Evolutionary conservation across 2,329 filamentous ascomycete species (phyloP), one percentile per base, ranked within the genome.

Genomic region (Metarhizium robertsii): DNA sequence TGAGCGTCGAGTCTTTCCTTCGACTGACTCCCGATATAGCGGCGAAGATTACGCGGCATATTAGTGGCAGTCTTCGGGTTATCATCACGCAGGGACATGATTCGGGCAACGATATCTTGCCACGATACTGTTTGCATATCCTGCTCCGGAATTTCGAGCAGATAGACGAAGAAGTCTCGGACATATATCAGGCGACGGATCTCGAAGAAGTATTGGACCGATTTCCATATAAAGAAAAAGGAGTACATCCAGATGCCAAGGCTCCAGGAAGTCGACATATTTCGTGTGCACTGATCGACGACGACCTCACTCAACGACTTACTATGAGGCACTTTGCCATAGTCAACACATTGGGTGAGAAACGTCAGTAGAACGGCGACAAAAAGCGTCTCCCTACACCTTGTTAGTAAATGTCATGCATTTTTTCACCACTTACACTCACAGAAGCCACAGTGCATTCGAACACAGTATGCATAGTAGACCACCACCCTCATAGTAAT

Each of bases 91-190:
- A 96, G 71, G 6, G 84, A 81, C 83, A 95, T 95, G 58, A 96
- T 79, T 40, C 90, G 86, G 58, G 84, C 87, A 25, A 96, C 91
- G 30, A 96, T 81, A 60, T 94, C 87, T 66, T 95, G 90, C 92
- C 92, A 96, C 6, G 92, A 92, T 52, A 96, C 88, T 0, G 90
- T 95, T 69, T 96, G 92, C 73, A 96, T 94, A 63, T 96, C 92
- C 55, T 86, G 79, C 57, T 83, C 80, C 0, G 88, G 88, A 47
- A 96, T 90, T 43, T 88, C 87, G 10, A 96, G 81, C 4, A 96
- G 79, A 65, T 95, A 79, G 32, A 85, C 77, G 67, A 90, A 96
- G 69, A 96, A 96, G 68, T 94, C 86, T 60, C 90, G 88, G 72
- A 96, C 86, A 52, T 89, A 79, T 56, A 81, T 74, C 30, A 96